Evolutionary conservation across 2,329 filamentous ascomycete genomes (phyloP), one percentile per base, ranked within the genome.

Genomic region (Colletotrichum musae): DNA sequence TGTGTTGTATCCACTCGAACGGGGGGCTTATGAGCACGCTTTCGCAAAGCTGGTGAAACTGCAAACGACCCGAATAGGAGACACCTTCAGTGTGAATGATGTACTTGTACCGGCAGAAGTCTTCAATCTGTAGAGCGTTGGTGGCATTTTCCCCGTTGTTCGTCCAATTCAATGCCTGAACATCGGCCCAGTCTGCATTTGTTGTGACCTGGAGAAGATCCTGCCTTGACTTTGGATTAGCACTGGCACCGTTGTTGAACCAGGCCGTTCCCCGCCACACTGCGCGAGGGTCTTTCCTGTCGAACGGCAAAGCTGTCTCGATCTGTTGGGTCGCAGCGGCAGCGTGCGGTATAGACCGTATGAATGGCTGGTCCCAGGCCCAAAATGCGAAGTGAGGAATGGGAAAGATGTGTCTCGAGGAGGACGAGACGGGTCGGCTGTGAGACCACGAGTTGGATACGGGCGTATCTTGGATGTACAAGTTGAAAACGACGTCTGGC

Each of bases 371-470:
- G 24, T 83, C 79, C 86, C 86, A 88, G 6, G 84, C 82, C 84
- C 84, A 89, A 78, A 84, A 87, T 74, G 81, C 82, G 80, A 87
- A 90, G 79, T 86, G 88, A 65, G 86, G 87, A 78, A 88, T 85
- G 5, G 86, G 75, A 77, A 86, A 88, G 67, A 79, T 79, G 43
- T 82, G 82, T 65, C 68, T 75, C 68, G 77, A 78, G 5, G 69
- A 67, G 4, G 70, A 50, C 0, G 82, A 80, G 74, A 82, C 81
- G 9, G 82, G 80, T 2, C 84, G 82, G n/a, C 83, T 79, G 77
- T 87, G 87, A 13, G 82, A 82, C 75, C 84, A 83, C 2, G 82
- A 77, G 6, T 79, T 78, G n/a, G 80, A 74, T 45, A 78, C 76
- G 36, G 85, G 84, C 52, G 82, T 82, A 76, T 87, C 86, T 58